Conservation (phyloP, 768 basidiomycete genomes). For the Dendrothele bispora region DNA sequence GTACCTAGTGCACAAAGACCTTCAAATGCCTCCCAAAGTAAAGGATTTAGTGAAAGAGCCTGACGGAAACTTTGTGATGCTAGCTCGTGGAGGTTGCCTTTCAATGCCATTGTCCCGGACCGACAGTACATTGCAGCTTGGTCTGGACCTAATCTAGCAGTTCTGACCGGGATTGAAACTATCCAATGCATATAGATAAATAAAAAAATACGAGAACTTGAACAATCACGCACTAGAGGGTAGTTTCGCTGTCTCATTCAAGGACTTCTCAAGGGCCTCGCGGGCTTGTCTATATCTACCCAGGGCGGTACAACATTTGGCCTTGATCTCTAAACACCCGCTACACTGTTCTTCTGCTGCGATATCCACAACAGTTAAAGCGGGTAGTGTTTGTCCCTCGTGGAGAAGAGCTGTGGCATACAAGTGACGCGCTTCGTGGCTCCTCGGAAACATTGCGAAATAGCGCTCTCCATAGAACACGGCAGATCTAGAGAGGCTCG, state of each 20-base stretch:
- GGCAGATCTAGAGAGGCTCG: constrained; percentile 74
- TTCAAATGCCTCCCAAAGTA: constrained; percentile 92
- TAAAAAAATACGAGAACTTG: constrained; percentile 12
- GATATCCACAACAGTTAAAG: constrained; percentile 65
- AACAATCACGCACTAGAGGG: constrained; percentile 57
- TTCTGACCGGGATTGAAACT: constrained; percentile 59
- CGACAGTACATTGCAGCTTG: constrained; percentile 75
- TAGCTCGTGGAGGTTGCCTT: constrained; percentile 74
- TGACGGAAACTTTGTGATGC: constrained; percentile 72
- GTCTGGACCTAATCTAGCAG: constrained; percentile 63
- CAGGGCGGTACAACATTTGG: constrained; percentile 69
- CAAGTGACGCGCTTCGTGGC: constrained; percentile 83
- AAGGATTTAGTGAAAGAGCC: constrained; percentile 71
- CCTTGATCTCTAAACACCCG: constrained; percentile 79
- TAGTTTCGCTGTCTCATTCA: constrained; percentile 51
- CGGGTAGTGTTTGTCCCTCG: constrained; percentile 72
- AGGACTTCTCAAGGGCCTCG: constrained; percentile 64
- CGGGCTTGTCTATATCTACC: constrained; percentile 78
- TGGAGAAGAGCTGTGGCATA: constrained; percentile 78
- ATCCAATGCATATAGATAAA: constrained; percentile 24
- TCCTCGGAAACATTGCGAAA: constrained; percentile 63
- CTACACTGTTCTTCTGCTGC: constrained; percentile 61
- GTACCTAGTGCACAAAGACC: constrained; percentile 79
- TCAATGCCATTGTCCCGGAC: constrained; percentile 73
- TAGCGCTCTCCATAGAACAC: constrained; percentile 90